Percentiles rank a stretch among this genome's conserved stretches.
phyloP scores from a whole-genome alignment of 805 yeast genomes.

The Ogataea chonburiensis region DNA sequence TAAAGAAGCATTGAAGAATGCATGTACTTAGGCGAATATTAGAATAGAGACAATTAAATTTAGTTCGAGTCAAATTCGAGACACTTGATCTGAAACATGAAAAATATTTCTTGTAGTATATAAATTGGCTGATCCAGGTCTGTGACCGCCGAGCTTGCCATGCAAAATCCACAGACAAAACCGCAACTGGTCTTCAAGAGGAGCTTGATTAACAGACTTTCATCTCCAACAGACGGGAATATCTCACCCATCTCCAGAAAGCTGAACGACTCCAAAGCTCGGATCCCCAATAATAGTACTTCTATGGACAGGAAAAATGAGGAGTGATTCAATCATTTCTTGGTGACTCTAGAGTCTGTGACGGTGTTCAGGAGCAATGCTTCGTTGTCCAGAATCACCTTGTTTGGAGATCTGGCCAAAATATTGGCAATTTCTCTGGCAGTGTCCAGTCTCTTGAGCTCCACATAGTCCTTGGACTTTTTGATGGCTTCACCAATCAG shows the following conservation, averaged over 20 bases:
- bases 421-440: conserved; percentile 93
- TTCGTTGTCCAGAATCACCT: conserved; percentile 86
- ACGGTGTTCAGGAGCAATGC: conserved; percentile 87
- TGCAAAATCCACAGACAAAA: conserved; percentile 4
- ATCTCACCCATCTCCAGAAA: conserved; percentile 60
- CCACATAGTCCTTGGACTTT: conserved; percentile 93
- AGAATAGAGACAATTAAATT: not conserved
- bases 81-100: conserved; percentile 5
- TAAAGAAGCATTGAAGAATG: conserved; percentile 45
- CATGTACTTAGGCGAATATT: conserved; percentile 31
- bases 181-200: conserved; percentile 5
- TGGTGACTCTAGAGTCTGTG: conserved; percentile 63
- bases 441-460: conserved; percentile 93
- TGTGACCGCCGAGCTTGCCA: not conserved
- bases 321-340: conserved; percentile 25
- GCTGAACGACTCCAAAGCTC: conserved; percentile 39
- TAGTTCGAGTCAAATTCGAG: conserved; percentile 11
- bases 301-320: no score
- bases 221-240: conserved; percentile 46
- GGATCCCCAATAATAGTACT: conserved; percentile 3
- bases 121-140: conserved; percentile 3
- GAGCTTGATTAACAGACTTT: conserved; percentile 2
- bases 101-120: conserved; percentile 1
- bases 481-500: conserved; percentile 98
- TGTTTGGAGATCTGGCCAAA: conserved; percentile 84